Percentiles rank a stretch among this genome's conserved stretches.
These are phyloP conservation scores for Kluyveromyces sp. DNA, from an alignment of 1,139 yeast species.

Conservation along the genomic window DNA sequence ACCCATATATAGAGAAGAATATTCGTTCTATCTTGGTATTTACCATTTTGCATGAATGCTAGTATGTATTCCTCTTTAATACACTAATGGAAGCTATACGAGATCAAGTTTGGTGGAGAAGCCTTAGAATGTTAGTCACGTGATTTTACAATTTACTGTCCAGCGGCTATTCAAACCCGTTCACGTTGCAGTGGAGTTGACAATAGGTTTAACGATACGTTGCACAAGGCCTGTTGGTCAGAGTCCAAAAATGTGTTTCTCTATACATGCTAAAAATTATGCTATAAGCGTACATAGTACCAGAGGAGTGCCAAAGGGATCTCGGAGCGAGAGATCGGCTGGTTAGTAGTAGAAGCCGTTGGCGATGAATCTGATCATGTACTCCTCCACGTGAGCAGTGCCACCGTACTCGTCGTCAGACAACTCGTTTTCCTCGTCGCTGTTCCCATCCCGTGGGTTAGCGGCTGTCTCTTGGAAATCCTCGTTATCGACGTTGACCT, in stretches of 20 bases:
- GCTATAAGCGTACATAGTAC: too few relatives aligned
- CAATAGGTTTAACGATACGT: too few relatives aligned
- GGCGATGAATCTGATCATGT: conserved; percentile 87
- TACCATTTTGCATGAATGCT: background rate
- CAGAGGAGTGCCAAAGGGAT: too few relatives aligned
- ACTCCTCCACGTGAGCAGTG: conserved; percentile 89
- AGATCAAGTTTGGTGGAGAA: too few relatives aligned
- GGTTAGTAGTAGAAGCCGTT: conserved; percentile 54
- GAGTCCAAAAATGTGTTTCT: background rate
- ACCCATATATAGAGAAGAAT: background rate
- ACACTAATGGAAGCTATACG: too few relatives aligned
- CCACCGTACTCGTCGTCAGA: conserved; percentile 58
- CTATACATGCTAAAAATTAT: background rate
- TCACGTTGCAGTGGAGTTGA: too few relatives aligned
- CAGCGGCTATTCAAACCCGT: too few relatives aligned
- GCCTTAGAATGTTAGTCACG: too few relatives aligned
- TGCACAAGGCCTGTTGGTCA: too few relatives aligned
- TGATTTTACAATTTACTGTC: too few relatives aligned
- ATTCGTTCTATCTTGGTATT: too few relatives aligned
- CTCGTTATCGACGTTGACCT: conserved; percentile 74
- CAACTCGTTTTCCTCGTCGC: conserved; percentile 18
- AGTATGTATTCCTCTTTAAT: background rate
- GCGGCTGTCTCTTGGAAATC: conserved; percentile 55
- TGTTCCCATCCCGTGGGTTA: conserved; percentile 16
- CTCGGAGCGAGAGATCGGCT: too few relatives aligned